Conservation (phyloP, 2,329 filamentous ascomycete genomes). For the Pezicula radicicola region DNA sequence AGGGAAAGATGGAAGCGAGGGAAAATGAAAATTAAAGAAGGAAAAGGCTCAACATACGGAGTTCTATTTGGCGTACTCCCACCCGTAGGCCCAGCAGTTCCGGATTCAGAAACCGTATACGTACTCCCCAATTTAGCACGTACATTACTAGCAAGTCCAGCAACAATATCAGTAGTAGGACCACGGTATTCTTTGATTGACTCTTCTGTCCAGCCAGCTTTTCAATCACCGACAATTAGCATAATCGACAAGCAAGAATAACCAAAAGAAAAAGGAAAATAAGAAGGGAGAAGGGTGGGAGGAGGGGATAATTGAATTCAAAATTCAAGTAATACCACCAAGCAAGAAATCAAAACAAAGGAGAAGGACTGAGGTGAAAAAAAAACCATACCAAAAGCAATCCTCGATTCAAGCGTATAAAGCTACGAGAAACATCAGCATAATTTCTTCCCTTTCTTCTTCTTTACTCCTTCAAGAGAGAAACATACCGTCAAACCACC, state of each 20-base stretch:
- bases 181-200: slow-evolving; percentile 52
- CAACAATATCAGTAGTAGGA: slow-evolving; percentile 55
- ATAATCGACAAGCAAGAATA: too few relatives aligned
- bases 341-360: too few relatives aligned
- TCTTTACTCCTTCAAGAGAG: neutral
- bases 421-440: slow-evolving; percentile 12
- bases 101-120: slow-evolving; percentile 57
- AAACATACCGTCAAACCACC: slow-evolving; percentile 53
- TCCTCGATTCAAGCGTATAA: slow-evolving; percentile 28
- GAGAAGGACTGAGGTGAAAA: neutral
- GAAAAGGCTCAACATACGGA: slow-evolving; percentile 36
- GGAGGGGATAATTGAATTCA: neutral
- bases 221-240: too few relatives aligned
- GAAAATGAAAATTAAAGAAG: too few relatives aligned
- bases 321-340: too few relatives aligned
- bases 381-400: slow-evolving; percentile 22
- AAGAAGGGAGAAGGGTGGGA: too few relatives aligned
- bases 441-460: neutral
- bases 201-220: slow-evolving; percentile 56
- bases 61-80: slow-evolving; percentile 53
- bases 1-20: neutral
- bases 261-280: too few relatives aligned
- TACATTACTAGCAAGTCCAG: slow-evolving; percentile 52
- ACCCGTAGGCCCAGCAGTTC: slow-evolving; percentile 62
- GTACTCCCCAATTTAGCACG: slow-evolving; percentile 51